Evolutionary conservation across 768 basidiomycete genomes (phyloP).

Genomic region (Podaxis carcinomalis): DNA sequence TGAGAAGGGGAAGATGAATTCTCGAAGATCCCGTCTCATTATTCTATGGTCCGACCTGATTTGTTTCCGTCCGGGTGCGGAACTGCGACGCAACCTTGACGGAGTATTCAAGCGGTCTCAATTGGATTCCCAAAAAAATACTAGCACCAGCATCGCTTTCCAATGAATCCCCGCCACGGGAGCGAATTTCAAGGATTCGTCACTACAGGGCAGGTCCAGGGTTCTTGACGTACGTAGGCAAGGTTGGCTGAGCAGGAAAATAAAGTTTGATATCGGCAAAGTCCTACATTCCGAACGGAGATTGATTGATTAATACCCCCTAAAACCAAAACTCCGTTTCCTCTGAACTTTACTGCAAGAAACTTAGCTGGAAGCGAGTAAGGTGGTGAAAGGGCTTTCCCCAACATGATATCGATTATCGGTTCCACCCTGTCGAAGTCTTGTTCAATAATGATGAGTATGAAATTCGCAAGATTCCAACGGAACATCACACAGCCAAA

Average conservation of each 20-base stretch:
- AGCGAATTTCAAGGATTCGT: neutral
- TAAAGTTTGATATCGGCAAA: conserved; percentile 9
- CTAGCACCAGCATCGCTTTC: neutral
- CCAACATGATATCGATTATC: neutral
- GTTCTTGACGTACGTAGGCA: neutral
- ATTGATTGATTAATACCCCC: neutral
- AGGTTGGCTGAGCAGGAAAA: neutral
- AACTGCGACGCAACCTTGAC: neutral
- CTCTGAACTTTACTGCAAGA: conserved; percentile 7
- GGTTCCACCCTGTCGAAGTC: neutral
- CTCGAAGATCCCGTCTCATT: neutral
- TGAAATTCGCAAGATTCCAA: conserved; percentile 2
- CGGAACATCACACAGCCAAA: neutral
- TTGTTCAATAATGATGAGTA: neutral
- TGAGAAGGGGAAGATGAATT: neutral
- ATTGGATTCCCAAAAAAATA: neutral
- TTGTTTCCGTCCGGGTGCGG: neutral
- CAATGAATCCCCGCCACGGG: neutral
- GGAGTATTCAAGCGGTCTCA: neutral
- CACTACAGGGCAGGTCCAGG: neutral
- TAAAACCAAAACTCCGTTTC: neutral
- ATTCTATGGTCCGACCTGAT: neutral
- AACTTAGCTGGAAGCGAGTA: neutral
- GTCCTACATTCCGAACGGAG: neutral
- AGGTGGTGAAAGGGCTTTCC: neutral